phyloP scores from a whole-genome alignment of 2,329 filamentous ascomycete genomes.

The Sclerotinia trifoliorum region DNA sequence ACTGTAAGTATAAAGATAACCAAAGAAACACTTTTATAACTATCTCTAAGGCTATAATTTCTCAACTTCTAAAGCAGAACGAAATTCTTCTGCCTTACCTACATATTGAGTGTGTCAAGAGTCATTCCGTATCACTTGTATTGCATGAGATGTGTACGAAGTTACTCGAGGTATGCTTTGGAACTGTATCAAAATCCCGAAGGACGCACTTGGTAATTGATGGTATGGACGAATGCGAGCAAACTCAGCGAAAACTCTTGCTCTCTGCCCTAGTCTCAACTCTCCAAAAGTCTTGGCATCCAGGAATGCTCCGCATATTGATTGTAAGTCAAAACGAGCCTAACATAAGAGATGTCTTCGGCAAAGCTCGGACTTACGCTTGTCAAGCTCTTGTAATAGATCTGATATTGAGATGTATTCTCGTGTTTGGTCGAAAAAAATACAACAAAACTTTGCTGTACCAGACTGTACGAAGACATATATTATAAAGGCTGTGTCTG shows the following conservation, averaged over 20 bases:
- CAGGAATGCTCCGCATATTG: slow-evolving; percentile 35
- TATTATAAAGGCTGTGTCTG: slow-evolving; percentile 30
- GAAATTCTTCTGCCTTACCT: slow-evolving; percentile 38
- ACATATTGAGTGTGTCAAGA: slow-evolving; percentile 36
- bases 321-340: slow-evolving; percentile 43
- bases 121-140: background rate
- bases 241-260: slow-evolving; percentile 39
- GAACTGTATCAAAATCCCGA: slow-evolving; percentile 23
- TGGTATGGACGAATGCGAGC: slow-evolving; percentile 46
- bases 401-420: slow-evolving; percentile 40
- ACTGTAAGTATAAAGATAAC: slow-evolving; percentile 41
- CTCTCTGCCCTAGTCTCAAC: slow-evolving; percentile 36
- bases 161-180: slow-evolving; percentile 38
- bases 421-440: slow-evolving; percentile 26
- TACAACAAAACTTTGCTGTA: slow-evolving; percentile 34
- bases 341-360: slow-evolving; percentile 38
- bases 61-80: slow-evolving; percentile 40
- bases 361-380: slow-evolving; percentile 31
- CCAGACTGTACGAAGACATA: slow-evolving; percentile 23
- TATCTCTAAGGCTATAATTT: slow-evolving; percentile 40
- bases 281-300: slow-evolving; percentile 21
- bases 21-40: slow-evolving; percentile 39
- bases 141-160: background rate
- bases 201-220: slow-evolving; percentile 43
- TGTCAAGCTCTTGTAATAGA: slow-evolving; percentile 35